phyloP scores from a whole-genome alignment of 2,329 filamentous ascomycete species.

The Thelonectria blattea region DNA sequence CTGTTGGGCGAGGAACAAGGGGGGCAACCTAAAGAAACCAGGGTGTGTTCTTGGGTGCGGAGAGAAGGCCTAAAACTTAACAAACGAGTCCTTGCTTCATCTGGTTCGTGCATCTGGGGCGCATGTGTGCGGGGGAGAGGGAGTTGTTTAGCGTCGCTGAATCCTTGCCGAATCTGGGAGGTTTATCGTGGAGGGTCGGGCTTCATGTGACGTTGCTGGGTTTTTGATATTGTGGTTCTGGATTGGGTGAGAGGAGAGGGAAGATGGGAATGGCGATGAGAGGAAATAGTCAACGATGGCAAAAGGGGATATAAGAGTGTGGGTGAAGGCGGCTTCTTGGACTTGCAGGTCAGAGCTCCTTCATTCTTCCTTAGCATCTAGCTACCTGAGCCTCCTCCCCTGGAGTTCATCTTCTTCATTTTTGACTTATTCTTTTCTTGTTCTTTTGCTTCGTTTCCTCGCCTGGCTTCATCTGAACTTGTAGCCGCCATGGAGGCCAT shows the following conservation, averaged over 20 bases:
- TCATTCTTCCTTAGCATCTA: neutral
- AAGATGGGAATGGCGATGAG: neutral
- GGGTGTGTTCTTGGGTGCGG: constrained; percentile 2
- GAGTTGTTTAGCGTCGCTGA: constrained; percentile 13
- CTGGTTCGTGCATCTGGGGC: constrained; percentile 13
- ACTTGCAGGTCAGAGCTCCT: neutral
- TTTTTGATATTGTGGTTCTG: neutral
- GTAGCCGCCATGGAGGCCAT: constrained; percentile 8
- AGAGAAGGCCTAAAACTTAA: constrained; percentile 24
- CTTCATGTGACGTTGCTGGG: neutral
- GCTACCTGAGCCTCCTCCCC: neutral
- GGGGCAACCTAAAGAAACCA: neutral
- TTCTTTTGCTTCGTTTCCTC: neutral
- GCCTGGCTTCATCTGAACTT: neutral
- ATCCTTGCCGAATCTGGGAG: constrained; percentile 21
- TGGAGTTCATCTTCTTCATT: neutral
- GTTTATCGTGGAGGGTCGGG: neutral
- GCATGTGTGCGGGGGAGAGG: constrained; percentile 12
- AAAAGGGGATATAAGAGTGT: constrained; percentile 5
- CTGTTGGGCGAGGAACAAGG: constrained; percentile 5
- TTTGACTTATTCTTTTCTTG: neutral
- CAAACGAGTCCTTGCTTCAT: neutral
- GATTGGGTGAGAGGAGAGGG: neutral
- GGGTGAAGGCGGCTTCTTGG: neutral
- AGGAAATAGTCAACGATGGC: neutral